Base-by-base conservation (phyloP, 495 filamentous ascomycete genomes). In the Pseudomonodictys pantanalensis region DNA sequence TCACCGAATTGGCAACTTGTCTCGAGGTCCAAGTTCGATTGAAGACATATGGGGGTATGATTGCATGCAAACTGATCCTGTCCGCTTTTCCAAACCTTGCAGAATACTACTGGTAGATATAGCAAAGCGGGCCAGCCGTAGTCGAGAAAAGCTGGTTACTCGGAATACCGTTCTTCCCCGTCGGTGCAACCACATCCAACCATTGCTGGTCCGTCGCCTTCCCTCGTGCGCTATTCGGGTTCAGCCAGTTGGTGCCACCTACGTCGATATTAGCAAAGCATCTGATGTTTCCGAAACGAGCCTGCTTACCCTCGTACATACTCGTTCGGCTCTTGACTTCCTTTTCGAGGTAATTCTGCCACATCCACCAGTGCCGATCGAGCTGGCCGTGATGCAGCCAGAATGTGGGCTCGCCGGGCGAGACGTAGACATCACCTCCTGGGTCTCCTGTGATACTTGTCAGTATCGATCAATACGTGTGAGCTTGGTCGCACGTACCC, bases 321-420 rank as follows among this genome's bases (percentile, higher is more conserved):
- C 49, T 54, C 12, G 55, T 52, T 30, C 53, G 20, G 7, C 54
- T 39, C 49, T 64, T 64, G 24, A 64, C 7, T 9, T 58, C 30
- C 2, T 25, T 20, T 18, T 58, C 61, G 0, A 46, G 42, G 42
- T 65, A 61, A 48, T 65, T 65, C 12, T 28, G 45, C 62, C 62
- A 65, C 56, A 60, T 60, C 62, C 62, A 65, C 62, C 62, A 65
- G 53, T 65, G 62, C 25, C 62, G 2, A 47, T 65, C 62, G 20
- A 65, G 22, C 29, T 65, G 62, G 2, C 62, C 62, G 23, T 65
- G 62, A 41, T 65, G 62, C 24, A 65, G 43, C 62, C 62, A 65
- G 41, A 65, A 65, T 3, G 39, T 46, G 1, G 57, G 57, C 28
- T 65, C 62, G 10, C 28, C 62, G 41, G 62, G 62, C 6, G 15